phyloP scores from a whole-genome alignment of 352 stramenopile species.

The Phytopythium mirpurense region DNA sequence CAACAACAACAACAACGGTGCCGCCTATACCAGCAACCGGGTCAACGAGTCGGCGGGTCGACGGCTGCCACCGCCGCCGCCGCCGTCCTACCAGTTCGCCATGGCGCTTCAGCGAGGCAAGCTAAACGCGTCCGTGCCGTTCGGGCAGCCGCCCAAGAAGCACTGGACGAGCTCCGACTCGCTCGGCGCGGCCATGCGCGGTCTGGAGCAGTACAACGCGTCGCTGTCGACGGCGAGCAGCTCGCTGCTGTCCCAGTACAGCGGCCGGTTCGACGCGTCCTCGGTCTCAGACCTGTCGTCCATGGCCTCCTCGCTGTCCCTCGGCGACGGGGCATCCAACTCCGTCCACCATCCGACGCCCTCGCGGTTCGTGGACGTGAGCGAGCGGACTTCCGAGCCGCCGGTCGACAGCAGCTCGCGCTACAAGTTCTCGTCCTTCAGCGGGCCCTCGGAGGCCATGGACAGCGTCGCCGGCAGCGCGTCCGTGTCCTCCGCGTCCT shows the following conservation, averaged over 20 bases:
- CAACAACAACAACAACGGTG: no score
- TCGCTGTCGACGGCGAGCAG: slow-evolving; percentile 62
- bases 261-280: neutral
- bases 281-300: neutral
- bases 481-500: neutral
- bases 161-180: slow-evolving; percentile 9
- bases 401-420: neutral
- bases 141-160: slow-evolving; percentile 22
- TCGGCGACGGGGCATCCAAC: neutral
- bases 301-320: neutral
- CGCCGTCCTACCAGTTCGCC: slow-evolving; percentile 16
- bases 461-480: neutral
- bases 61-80: neutral
- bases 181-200: slow-evolving; percentile 3
- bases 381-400: neutral
- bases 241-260: slow-evolving; percentile 18
- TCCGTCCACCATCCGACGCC: neutral
- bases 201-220: slow-evolving; percentile 27
- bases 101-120: slow-evolving; percentile 20
- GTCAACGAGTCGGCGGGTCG: neutral
- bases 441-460: neutral
- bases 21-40: neutral
- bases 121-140: slow-evolving; percentile 21
- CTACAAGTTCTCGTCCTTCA: slow-evolving; percentile 4
- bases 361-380: slow-evolving; percentile 2